phyloP scores from a whole-genome alignment of 2,329 filamentous ascomycete genomes.

The Fusarium globosum region DNA sequence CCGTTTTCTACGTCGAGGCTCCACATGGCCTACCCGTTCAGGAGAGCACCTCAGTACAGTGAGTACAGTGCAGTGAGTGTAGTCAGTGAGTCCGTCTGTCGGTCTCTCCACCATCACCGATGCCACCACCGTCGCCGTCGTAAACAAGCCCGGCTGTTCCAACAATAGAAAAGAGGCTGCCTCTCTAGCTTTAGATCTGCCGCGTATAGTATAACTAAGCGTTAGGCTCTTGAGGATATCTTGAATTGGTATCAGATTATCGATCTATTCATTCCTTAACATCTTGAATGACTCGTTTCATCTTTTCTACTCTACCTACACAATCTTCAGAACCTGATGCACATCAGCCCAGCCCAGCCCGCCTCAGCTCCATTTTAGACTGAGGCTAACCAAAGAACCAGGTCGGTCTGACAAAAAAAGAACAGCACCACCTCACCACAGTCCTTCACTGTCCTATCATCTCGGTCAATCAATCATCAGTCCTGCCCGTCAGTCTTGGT shows the following conservation, averaged over 20 bases:
- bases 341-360: constrained; percentile 21
- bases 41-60: constrained; percentile 18
- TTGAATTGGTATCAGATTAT: neutral
- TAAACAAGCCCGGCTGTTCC: constrained; percentile 32
- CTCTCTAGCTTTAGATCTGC: constrained; percentile 26
- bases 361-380: constrained; percentile 26
- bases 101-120: constrained; percentile 18
- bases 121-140: constrained; percentile 36
- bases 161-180: constrained; percentile 39
- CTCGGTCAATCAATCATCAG: constrained; percentile 7
- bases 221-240: neutral
- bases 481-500: constrained; percentile 17
- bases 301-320: neutral
- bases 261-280: constrained; percentile 3
- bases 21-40: constrained; percentile 24
- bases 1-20: constrained; percentile 16
- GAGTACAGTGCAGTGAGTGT: neutral
- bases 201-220: constrained; percentile 10
- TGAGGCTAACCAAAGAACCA: constrained; percentile 18
- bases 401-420: constrained; percentile 22
- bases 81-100: neutral
- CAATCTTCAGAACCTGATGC: neutral
- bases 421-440: constrained; percentile 22
- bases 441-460: constrained; percentile 22
- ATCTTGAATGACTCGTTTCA: neutral